Base-by-base conservation (phyloP, 176 grass and related monocot genomes). In the Paspalum vaginatum region DNA sequence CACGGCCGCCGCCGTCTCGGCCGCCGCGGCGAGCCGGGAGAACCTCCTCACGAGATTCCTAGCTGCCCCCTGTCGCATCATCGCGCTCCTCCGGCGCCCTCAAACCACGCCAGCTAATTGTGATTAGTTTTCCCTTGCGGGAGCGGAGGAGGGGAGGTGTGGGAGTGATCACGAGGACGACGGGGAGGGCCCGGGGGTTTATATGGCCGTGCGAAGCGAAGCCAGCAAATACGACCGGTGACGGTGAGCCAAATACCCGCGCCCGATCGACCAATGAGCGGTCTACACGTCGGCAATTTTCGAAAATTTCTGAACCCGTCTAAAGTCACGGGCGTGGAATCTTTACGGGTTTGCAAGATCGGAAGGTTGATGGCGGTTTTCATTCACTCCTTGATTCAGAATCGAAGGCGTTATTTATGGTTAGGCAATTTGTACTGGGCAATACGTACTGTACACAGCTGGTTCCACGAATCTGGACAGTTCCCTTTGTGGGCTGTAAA, bases 1-100 rank as follows among this genome's bases (percentile, higher is more conserved):
- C 25, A 55, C 51, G 60, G 82, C 57, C 59, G 51, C 42, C 56
- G 72, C 22, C 26, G 43, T 12, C 22, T 70, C 69, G 45, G 61
- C 74, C 41, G 80, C 84, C 26, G 72, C 79, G 14, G 81, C 65
- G 41, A 87, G 65, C 78, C 61, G 76, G 42, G 85, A 86, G 25
- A 88, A 41, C 71, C 85, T 71, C 82, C 88, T 90, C 25, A 9
- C 80, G 8, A 18, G 10, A 16, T 81, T 72, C 72, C 60, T 59
- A 18, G 56, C 32, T 32, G 32, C 46, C 42, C 78, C 72, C 57
- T 57, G 85, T 74, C 43, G 88, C 85, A 94, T 82, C 73, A 90
- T 88, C 69, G 59, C 85, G 46, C 25, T 48, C 9, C 12, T 50
- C 40, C 68, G 51, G 65, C 50, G 70, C 64, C 83, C 60, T 71